Percentiles rank a stretch among this genome's conserved stretches.
These are phyloP conservation scores for Solanum hybrid DNA, from an alignment of 305 asterid genomes.

Conservation along the genomic window DNA sequence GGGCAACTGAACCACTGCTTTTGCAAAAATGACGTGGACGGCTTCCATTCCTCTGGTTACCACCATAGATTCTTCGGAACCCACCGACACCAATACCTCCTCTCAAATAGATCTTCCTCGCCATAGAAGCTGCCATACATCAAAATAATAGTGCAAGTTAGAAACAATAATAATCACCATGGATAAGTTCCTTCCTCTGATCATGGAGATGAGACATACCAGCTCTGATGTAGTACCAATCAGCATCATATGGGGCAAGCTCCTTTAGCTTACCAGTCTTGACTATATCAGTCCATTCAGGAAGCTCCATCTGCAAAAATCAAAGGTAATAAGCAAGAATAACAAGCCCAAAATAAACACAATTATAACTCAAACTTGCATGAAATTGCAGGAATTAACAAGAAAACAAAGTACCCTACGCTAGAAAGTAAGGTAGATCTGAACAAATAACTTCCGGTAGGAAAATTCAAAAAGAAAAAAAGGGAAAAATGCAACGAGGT, in stretches of 20 bases:
- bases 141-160: neutral
- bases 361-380: neutral
- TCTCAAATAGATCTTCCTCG: conserved; percentile 30
- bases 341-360: neutral
- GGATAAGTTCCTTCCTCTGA: neutral
- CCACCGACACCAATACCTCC: conserved; percentile 34
- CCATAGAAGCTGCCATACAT: conserved; percentile 26
- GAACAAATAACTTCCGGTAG: neutral
- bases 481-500: neutral
- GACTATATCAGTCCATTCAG: conserved; percentile 39
- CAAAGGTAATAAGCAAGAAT: neutral
- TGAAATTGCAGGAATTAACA: neutral
- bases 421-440: neutral
- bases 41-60: conserved; percentile 36
- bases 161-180: neutral
- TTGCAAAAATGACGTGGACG: conserved; percentile 27
- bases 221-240: conserved; percentile 40
- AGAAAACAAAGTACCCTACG: neutral
- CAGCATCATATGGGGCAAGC: conserved; percentile 40
- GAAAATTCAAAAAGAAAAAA: no score
- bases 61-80: conserved; percentile 32
- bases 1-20: conserved; percentile 32
- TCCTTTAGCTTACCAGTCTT: conserved; percentile 36
- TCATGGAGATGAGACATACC: conserved; percentile 9
- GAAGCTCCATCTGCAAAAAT: conserved; percentile 31